These are phyloP conservation scores for Tetratostichococcus sp. DNA, from an alignment of 139 green algal genomes.

Conservation along the genomic window DNA sequence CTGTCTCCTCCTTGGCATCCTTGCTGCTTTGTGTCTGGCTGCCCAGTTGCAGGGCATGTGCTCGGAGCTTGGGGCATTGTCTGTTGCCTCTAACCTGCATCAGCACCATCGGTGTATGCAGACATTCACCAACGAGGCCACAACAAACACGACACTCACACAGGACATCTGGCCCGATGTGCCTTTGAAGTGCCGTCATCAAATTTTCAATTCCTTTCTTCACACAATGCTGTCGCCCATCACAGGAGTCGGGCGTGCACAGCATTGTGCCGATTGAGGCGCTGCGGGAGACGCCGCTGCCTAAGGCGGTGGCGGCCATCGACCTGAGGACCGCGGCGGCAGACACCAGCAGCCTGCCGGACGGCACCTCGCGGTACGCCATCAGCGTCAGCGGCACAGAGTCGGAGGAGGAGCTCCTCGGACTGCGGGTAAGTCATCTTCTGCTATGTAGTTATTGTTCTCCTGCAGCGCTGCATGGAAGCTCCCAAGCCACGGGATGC, in stretches of 20 bases:
- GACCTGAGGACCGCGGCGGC: constrained; percentile 47
- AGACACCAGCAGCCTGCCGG: constrained; percentile 44
- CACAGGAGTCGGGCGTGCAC: constrained; percentile 71
- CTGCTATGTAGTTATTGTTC: too few relatives aligned
- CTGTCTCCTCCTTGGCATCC: neutral
- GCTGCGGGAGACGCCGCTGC: constrained; percentile 68
- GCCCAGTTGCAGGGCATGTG: neutral
- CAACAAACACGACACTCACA: too few relatives aligned
- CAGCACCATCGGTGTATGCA: too few relatives aligned
- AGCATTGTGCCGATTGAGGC: constrained; percentile 70
- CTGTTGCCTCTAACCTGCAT: too few relatives aligned
- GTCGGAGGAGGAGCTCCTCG: constrained; percentile 62
- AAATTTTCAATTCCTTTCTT: too few relatives aligned
- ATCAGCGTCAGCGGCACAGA: constrained; percentile 85
- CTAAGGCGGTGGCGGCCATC: constrained; percentile 76
- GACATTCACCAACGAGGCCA: too few relatives aligned
- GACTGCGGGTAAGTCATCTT: constrained; percentile 30
- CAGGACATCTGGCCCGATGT: too few relatives aligned
- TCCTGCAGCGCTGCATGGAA: too few relatives aligned
- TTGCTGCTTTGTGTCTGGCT: neutral
- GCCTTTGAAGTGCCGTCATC: too few relatives aligned
- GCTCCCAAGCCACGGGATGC: too few relatives aligned
- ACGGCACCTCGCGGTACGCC: constrained; percentile 69
- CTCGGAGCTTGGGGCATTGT: too few relatives aligned
- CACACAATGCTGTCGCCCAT: neutral